Conservation (phyloP, 164 flowering plant genomes). For the Brasenia schreberi region DNA sequence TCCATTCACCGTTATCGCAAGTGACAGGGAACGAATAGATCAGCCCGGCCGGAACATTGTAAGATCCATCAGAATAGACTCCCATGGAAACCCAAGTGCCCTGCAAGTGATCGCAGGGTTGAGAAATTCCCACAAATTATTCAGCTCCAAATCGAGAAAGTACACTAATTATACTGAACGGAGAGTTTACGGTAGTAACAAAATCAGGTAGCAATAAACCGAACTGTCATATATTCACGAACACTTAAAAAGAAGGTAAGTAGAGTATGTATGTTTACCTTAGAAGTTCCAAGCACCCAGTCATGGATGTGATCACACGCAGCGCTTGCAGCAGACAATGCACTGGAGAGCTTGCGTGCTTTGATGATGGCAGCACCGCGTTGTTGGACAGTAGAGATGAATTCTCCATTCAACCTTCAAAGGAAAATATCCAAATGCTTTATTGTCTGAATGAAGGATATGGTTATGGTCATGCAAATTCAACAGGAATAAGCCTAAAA, state of each 20-base stretch:
- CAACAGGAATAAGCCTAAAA: too few relatives aligned
- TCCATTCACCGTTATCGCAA: constrained; percentile 79
- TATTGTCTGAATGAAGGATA: neutral
- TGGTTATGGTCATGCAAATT: neutral
- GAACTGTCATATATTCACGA: too few relatives aligned
- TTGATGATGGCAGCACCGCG: constrained; percentile 99
- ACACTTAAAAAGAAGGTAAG: too few relatives aligned
- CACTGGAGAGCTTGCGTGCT: constrained; percentile 96
- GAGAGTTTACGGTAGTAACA: too few relatives aligned
- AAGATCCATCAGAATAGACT: constrained; percentile 92
- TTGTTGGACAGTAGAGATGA: constrained; percentile 87
- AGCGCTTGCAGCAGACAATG: constrained; percentile 98
- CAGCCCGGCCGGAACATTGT: constrained; percentile 83
- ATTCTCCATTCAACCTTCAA: constrained; percentile 76
- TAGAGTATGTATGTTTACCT: constrained; percentile 29
- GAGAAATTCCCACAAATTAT: neutral
- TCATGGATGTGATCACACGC: constrained; percentile 99
- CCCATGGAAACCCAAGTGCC: constrained; percentile 99
- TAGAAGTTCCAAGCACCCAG: constrained; percentile 98
- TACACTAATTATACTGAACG: too few relatives aligned
- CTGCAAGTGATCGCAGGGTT: constrained; percentile 16
- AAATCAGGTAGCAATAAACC: too few relatives aligned
- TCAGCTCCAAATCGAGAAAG: too few relatives aligned
- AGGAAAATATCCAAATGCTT: neutral
- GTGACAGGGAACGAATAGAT: constrained; percentile 93